Evolutionary conservation across 2,329 filamentous ascomycete genomes (phyloP).

Genomic region (Cryphonectria japonica): DNA sequence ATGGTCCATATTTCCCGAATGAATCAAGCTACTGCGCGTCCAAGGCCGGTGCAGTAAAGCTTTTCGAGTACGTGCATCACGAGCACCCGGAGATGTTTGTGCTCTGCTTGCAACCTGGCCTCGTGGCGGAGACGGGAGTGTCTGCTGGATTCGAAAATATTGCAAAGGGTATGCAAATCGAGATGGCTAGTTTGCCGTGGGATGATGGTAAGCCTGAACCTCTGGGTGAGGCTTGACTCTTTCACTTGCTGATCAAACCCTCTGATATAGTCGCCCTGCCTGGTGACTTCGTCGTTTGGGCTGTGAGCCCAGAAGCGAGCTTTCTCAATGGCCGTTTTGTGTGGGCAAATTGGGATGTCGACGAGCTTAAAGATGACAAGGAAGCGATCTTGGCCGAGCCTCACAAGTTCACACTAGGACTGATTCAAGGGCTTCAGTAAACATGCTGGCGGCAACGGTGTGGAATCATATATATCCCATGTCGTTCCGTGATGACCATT

Average conservation of each 20-base stretch:
- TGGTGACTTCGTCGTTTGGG: conserved; percentile 40
- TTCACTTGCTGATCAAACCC: background rate
- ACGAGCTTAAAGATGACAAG: conserved; percentile 35
- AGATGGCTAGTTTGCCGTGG: conserved; percentile 1
- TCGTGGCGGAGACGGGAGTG: conserved; percentile 13
- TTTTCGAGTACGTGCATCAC: conserved; percentile 21
- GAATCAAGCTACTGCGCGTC: conserved; percentile 18
- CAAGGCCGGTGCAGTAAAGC: conserved; percentile 14
- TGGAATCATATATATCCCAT: background rate
- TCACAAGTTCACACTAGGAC: conserved; percentile 8
- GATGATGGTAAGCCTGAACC: background rate
- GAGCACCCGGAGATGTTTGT: conserved; percentile 11
- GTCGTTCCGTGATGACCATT: too few relatives aligned
- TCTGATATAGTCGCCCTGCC: conserved; percentile 32
- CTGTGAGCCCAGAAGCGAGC: conserved; percentile 38
- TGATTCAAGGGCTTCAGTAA: background rate
- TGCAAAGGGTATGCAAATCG: conserved; percentile 8
- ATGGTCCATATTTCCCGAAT: conserved; percentile 16
- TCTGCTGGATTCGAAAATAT: conserved; percentile 12
- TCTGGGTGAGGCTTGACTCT: background rate
- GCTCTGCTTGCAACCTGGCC: conserved; percentile 15
- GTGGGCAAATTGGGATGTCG: conserved; percentile 43
- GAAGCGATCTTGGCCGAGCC: background rate
- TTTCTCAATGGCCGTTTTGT: conserved; percentile 41
- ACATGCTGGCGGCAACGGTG: background rate